A percentile compares a stretch with the other conserved stretches of the same genome.
Conservation (phyloP, 2,329 filamentous ascomycete genomes). For the Sclerotinia spermophila region DNA sequence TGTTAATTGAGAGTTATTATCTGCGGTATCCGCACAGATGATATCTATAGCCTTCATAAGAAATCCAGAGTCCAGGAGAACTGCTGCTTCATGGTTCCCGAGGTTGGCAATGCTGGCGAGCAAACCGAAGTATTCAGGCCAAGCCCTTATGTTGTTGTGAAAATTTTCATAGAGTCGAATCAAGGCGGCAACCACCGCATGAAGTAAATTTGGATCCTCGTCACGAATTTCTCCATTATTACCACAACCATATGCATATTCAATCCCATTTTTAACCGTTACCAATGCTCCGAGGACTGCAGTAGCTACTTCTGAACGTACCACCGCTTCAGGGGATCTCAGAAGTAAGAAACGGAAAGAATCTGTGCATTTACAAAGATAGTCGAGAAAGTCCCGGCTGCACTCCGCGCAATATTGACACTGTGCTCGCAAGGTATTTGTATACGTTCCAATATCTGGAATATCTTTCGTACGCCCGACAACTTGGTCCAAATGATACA, state of each 20-base stretch:
- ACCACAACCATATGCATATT: slow-evolving; percentile 46
- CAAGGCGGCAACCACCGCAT: slow-evolving; percentile 45
- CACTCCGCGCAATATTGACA: slow-evolving; percentile 52
- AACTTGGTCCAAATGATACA: slow-evolving; percentile 72
- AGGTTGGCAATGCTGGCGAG: slow-evolving; percentile 62
- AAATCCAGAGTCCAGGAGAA: slow-evolving; percentile 59
- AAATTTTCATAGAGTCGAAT: slow-evolving; percentile 59
- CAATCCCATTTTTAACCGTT: slow-evolving; percentile 48
- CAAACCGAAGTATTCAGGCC: slow-evolving; percentile 75
- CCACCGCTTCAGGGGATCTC: slow-evolving; percentile 51
- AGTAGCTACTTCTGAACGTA: slow-evolving; percentile 52
- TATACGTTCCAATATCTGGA: slow-evolving; percentile 57
- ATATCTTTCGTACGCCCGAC: slow-evolving; percentile 67
- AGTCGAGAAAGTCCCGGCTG: slow-evolving; percentile 57
- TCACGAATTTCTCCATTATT: slow-evolving; percentile 32
- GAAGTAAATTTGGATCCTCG: slow-evolving; percentile 35
- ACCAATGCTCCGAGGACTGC: slow-evolving; percentile 52
- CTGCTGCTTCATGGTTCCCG: slow-evolving; percentile 54
- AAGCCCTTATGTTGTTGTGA: slow-evolving; percentile 59
- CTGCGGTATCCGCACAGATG: slow-evolving; percentile 33
- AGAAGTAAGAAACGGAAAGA: slow-evolving; percentile 64
- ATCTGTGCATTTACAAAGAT: slow-evolving; percentile 53
- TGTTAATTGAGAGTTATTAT: slow-evolving; percentile 46
- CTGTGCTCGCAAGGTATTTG: slow-evolving; percentile 48
- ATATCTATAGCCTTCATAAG: slow-evolving; percentile 46